A percentile compares a stretch with the other conserved stretches of the same genome.
These are phyloP conservation scores for Claviceps sp. DNA, from an alignment of 2,329 filamentous ascomycete species.

Conservation along the genomic window DNA sequence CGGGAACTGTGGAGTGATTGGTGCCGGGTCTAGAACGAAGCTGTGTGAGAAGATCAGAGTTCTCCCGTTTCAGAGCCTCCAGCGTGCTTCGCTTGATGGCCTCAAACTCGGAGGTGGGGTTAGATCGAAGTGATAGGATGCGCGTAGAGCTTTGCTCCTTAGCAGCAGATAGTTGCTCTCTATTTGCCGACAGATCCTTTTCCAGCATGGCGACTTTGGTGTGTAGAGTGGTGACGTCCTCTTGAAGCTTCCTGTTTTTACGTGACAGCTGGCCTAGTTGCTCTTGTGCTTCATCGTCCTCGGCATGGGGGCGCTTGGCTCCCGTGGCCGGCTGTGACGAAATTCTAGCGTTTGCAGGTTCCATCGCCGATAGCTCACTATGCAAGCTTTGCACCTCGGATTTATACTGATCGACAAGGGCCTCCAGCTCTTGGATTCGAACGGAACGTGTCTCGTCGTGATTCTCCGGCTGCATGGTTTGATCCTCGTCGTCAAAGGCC, in stretches of 20 bases:
- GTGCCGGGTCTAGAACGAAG: constrained; percentile 35
- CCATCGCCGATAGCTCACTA: constrained; percentile 55
- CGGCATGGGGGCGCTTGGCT: constrained; percentile 51
- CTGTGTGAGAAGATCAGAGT: constrained; percentile 66
- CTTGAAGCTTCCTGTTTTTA: constrained; percentile 76
- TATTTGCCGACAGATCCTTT: constrained; percentile 59
- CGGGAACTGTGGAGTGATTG: constrained; percentile 33
- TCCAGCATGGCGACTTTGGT: constrained; percentile 58
- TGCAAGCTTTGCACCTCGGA: constrained; percentile 64
- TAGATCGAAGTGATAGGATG: constrained; percentile 75
- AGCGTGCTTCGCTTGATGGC: constrained; percentile 74
- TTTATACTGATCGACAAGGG: constrained; percentile 78
- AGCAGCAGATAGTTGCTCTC: constrained; percentile 57
- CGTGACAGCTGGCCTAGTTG: constrained; percentile 72
- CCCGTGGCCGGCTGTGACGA: constrained; percentile 28
- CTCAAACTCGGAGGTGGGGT: constrained; percentile 78
- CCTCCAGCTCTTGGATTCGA: constrained; percentile 70
- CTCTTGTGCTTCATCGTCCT: constrained; percentile 51
- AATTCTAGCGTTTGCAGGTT: constrained; percentile 26
- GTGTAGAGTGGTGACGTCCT: constrained; percentile 57
- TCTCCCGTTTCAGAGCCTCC: constrained; percentile 65
- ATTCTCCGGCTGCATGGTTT: constrained; percentile 67
- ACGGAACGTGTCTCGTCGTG: constrained; percentile 63
- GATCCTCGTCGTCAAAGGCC: constrained; percentile 76
- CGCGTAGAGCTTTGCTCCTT: constrained; percentile 62